Evolutionary conservation across 1,284 basidiomycete species (phyloP), one percentile per base, ranked within the genome.

Genomic region (Hortiboletus rubellus): DNA sequence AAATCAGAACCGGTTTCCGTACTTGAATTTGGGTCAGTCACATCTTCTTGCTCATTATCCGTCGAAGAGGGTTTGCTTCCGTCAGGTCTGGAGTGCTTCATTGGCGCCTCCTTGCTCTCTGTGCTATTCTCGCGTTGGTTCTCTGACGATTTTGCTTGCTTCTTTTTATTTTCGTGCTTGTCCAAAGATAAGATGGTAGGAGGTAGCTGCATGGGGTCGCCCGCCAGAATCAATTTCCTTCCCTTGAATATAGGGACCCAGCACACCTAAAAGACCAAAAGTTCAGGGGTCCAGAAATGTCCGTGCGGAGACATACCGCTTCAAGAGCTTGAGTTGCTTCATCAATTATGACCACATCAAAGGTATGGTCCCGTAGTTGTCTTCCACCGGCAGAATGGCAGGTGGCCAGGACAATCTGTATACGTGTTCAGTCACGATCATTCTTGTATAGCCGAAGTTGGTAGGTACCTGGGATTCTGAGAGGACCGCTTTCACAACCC

Each of bases 311-410:
- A 58, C 69, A 37, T 67, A 94, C 92, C 9, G 94, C 91, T 75
- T 98, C 96, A n/a, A 97, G 72, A 3, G 94, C 96, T 72, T 98
- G 96, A 0, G 96, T 98, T 0, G 94, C 94, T 75, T 98, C 96
- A 64, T 98, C 96, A 42, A 99, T 94, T 43, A 98, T 90, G 9
- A 95, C 86, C 0, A 94, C 87, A 70, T 98, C 96, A 66, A 98
- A 99, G 3, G 79, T 72, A 59, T 88, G 80, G 58, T 88, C 85
- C 41, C 82, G 82, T 10, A 96, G 75, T 64, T 94, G 92, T 34
- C 87, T 76, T 5, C 90, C 86, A 1, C 95, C 95, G 3, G 94
- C 84, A 5, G 92, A 91, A 74, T 98, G 96, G 63, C 95, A 98
- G 1, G 96, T 98, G 0, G 94, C 88, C 12, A 98, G 75, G 0